phyloP scores from a whole-genome alignment of 129 eudicot species.

The Artemisia argyi region DNA sequence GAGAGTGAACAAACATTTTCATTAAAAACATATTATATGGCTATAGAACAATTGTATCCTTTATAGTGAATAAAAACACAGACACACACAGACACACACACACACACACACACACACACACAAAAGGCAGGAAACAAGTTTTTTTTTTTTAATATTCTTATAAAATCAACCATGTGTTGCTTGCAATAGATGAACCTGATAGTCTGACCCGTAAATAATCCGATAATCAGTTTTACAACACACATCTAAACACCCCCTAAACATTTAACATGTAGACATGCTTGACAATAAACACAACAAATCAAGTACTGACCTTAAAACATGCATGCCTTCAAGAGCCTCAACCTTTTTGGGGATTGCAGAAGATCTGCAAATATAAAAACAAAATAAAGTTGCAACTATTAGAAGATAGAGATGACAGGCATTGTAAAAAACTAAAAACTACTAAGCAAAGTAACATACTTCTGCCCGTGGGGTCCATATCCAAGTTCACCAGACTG shows the following conservation, averaged over 20 bases:
- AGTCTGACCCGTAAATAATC: background rate
- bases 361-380: constrained; percentile 61
- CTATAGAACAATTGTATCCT: no score
- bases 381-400: background rate
- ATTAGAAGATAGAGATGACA: background rate
- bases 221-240: background rate
- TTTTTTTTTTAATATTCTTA: no score
- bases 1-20: no score
- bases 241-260: no score
- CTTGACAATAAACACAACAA: background rate
- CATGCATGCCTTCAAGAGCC: constrained; percentile 94
- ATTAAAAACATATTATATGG: no score
- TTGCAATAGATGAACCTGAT: no score
- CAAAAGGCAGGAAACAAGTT: no score
- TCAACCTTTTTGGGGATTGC: constrained; percentile 87
- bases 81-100: no score
- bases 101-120: no score
- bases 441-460: constrained; percentile 15
- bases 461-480: constrained; percentile 90
- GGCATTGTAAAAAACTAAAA: background rate
- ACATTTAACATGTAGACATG: no score
- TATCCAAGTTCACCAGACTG: constrained; percentile 93
- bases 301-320: constrained; percentile 58
- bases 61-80: no score
- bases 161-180: no score